Conservation (phyloP, 345 rosid species). For the Murraya koenigii region DNA sequence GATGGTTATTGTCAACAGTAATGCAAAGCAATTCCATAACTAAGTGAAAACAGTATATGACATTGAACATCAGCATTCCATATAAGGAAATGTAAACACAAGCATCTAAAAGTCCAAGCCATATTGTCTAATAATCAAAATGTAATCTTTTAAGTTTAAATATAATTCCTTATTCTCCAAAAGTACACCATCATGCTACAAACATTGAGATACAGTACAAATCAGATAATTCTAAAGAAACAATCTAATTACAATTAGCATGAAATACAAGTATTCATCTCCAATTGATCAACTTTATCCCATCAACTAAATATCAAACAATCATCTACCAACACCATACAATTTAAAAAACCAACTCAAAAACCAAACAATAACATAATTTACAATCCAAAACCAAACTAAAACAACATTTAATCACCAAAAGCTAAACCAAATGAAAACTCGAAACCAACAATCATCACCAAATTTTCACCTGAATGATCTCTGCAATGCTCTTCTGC, state of each 20-base stretch:
- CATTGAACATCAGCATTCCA: background rate
- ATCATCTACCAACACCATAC: background rate
- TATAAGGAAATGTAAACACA: background rate
- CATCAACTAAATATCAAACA: conserved; percentile 5
- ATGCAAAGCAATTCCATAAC: background rate
- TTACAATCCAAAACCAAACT: background rate
- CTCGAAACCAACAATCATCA: background rate
- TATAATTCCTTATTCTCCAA: background rate
- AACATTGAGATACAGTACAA: background rate
- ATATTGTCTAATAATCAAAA: conserved; percentile 3
- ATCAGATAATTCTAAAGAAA: background rate
- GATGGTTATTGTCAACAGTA: background rate
- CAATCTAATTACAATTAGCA: background rate
- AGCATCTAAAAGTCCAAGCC: background rate
- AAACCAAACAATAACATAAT: background rate
- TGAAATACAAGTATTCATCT: background rate
- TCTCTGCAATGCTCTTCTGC: conserved; percentile 82
- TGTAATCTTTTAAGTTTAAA: background rate
- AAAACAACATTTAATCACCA: background rate
- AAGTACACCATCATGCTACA: background rate
- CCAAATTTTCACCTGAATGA: conserved; percentile 65
- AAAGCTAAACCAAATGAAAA: conserved; percentile 14
- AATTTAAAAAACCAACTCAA: background rate
- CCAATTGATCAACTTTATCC: background rate
- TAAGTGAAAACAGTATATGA: background rate